phyloP scores from a whole-genome alignment of 495 filamentous ascomycete genomes.

The Pyrenopolyporus hunteri region DNA sequence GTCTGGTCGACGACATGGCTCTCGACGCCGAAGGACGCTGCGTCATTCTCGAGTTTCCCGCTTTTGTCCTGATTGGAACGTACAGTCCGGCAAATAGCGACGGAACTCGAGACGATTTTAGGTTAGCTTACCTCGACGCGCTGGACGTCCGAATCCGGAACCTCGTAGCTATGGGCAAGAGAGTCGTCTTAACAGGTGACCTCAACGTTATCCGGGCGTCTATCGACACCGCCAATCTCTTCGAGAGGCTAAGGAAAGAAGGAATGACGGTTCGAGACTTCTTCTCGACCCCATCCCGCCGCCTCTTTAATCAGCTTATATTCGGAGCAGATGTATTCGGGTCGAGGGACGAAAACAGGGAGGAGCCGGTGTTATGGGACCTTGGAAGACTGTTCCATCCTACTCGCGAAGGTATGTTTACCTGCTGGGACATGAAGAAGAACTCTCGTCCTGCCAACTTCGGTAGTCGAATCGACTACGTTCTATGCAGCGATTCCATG shows the following conservation, averaged over 20 bases:
- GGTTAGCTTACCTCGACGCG: conserved; percentile 77
- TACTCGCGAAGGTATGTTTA: conserved; percentile 86
- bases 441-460: conserved; percentile 90
- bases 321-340: conserved; percentile 73
- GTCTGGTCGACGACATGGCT: conserved; percentile 66
- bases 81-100: conserved; percentile 91
- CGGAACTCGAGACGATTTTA: conserved; percentile 81
- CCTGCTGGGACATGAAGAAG: conserved; percentile 88
- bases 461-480: conserved; percentile 90
- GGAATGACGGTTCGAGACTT: conserved; percentile 70
- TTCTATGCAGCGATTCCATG: conserved; percentile 82
- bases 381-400: conserved; percentile 85
- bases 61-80: conserved; percentile 88
- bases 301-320: conserved; percentile 84
- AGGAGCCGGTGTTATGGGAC: conserved; percentile 80
- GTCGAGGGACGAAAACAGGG: conserved; percentile 72
- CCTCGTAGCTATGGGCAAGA: conserved; percentile 77
- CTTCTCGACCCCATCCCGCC: conserved; percentile 74
- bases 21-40: conserved; percentile 93
- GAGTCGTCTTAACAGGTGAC: conserved; percentile 84
- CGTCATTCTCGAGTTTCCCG: conserved; percentile 92
- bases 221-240: conserved; percentile 73
- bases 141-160: conserved; percentile 86
- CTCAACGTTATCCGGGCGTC: conserved; percentile 83
- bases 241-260: conserved; percentile 73